Evolutionary conservation across 1,139 yeast species (phyloP).

Genomic region (Wickerhamomyces sp.): DNA sequence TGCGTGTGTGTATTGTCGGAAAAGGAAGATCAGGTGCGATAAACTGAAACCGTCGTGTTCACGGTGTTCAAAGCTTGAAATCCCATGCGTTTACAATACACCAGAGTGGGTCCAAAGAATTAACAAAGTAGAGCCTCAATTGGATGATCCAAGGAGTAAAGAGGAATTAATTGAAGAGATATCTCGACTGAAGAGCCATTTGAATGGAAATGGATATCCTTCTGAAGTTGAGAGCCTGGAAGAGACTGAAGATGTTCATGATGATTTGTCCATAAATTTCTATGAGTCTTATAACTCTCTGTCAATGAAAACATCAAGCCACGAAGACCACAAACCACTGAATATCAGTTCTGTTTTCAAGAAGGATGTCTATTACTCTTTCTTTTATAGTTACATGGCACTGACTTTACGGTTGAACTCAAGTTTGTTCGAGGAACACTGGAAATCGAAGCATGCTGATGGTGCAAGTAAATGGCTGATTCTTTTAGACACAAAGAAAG

Average conservation of each 20-base stretch:
- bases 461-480: constrained; percentile 17
- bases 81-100: constrained; percentile 9
- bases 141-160: not conserved
- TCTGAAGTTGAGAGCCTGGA: not conserved
- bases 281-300: constrained; percentile 17
- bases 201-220: not conserved
- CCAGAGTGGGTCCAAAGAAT: constrained; percentile 12
- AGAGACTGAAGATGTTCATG: not conserved
- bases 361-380: constrained; percentile 16
- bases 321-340: constrained; percentile 19
- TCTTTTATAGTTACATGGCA: constrained; percentile 14
- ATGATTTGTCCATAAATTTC: constrained; percentile 10
- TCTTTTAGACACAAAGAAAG: constrained; percentile 11
- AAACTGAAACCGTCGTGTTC: constrained; percentile 14
- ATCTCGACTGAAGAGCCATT: not conserved
- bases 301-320: constrained; percentile 15
- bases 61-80: constrained; percentile 8
- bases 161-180: not conserved
- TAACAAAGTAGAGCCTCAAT: not conserved
- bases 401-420: constrained; percentile 7
- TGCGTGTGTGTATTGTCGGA: constrained; percentile 16
- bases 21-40: constrained; percentile 18
- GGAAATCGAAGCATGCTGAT: constrained; percentile 15
- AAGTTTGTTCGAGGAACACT: constrained; percentile 9
- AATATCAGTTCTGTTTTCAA: constrained; percentile 9